These are phyloP conservation scores for Hebeloma cylindrosporum DNA, from an alignment of 768 basidiomycete genomes.

Conservation along the genomic window DNA sequence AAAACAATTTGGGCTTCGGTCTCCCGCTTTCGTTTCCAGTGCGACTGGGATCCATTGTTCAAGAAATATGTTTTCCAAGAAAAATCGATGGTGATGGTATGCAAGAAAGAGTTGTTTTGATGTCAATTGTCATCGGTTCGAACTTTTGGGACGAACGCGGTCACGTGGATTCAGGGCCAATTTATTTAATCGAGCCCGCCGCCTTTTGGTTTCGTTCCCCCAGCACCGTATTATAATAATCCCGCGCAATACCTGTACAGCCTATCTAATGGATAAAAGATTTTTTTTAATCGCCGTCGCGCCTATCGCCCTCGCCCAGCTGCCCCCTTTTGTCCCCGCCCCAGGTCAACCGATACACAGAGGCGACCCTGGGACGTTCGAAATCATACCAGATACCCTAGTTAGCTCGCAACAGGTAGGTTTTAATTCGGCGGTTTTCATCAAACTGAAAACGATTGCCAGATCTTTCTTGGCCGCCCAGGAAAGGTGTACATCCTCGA, in stretches of 20 bases:
- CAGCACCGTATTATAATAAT: no score
- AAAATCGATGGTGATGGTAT: no score
- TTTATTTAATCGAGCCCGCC: no score
- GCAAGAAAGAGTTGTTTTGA: no score
- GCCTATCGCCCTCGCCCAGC: conserved; percentile 5
- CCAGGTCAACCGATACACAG: conserved; percentile 50
- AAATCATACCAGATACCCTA: conserved; percentile 63
- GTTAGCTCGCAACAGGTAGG: conserved; percentile 72
- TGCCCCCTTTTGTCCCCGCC: conserved; percentile 11
- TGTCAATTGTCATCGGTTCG: no score
- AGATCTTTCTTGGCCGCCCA: conserved; percentile 49
- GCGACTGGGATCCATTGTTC: conserved; percentile 3
- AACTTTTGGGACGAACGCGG: no score
- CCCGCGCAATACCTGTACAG: no score
- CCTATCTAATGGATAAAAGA: conserved; percentile 7
- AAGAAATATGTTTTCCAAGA: conserved; percentile 7
- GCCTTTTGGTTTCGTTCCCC: no score
- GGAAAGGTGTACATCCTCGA: conserved; percentile 63
- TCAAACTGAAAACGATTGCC: not conserved
- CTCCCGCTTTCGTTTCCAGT: not conserved
- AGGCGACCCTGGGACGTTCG: conserved; percentile 52
- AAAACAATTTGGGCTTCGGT: conserved; percentile 3
- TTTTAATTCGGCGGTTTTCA: not conserved
- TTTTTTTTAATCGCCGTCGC: not conserved
- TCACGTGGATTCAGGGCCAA: no score